Percentiles rank a stretch among this genome's conserved stretches.
Conservation (phyloP, 2,329 filamentous ascomycete species). For the Aotearoamyces nothofagi region DNA sequence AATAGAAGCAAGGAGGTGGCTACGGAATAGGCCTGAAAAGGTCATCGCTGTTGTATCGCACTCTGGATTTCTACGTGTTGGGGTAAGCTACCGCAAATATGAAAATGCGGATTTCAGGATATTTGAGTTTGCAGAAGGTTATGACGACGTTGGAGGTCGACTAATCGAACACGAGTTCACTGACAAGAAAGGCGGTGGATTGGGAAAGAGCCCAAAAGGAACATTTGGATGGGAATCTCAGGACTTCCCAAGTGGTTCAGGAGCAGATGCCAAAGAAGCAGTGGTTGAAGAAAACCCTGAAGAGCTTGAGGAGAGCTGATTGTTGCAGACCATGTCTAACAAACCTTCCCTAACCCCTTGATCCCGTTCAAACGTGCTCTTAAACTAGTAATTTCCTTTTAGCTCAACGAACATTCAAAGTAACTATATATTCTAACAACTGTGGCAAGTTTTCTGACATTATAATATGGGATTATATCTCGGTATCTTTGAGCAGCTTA, state of each 20-base stretch:
- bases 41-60: slow-evolving; percentile 19
- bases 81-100: slow-evolving; percentile 13
- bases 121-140: slow-evolving; percentile 15
- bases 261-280: no score
- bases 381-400: no score
- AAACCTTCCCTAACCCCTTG: no score
- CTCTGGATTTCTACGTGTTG: slow-evolving; percentile 15
- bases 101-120: slow-evolving; percentile 19
- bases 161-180: neutral
- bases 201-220: neutral
- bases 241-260: neutral
- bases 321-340: no score
- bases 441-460: no score
- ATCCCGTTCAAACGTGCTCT: no score
- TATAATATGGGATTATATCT: no score
- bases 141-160: neutral
- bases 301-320: no score
- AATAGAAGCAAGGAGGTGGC: slow-evolving; percentile 12
- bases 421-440: no score
- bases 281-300: no score
- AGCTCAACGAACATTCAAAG: no score
- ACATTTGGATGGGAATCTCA: neutral
- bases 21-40: slow-evolving; percentile 16
- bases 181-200: neutral
- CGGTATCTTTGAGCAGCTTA: no score